These are phyloP conservation scores for Phytophthora nicotianae DNA, from an alignment of 352 stramenopile genomes.

Conservation along the genomic window DNA sequence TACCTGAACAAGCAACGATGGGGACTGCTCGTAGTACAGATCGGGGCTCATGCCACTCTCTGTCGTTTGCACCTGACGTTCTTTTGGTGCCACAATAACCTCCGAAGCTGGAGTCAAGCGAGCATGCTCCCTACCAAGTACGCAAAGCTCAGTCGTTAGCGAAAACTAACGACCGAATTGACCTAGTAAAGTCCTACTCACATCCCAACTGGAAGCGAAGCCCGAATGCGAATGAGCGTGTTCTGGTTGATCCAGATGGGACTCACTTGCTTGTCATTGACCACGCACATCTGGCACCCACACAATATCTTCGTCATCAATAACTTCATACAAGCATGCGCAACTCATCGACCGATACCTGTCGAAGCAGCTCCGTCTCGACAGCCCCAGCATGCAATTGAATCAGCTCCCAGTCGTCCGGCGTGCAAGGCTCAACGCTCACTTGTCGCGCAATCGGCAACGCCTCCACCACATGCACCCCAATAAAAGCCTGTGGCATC, in stretches of 20 bases:
- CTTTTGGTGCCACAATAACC: slow-evolving; percentile 79
- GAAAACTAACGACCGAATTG: too few species aligned
- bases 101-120: slow-evolving; percentile 73
- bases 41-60: slow-evolving; percentile 45
- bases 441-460: slow-evolving; percentile 73
- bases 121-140: slow-evolving; percentile 56
- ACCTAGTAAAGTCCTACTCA: slow-evolving; percentile 31
- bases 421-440: slow-evolving; percentile 83
- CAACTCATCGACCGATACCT: slow-evolving; percentile 50
- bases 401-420: slow-evolving; percentile 92
- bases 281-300: slow-evolving; percentile 73
- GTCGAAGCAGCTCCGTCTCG: slow-evolving; percentile 81
- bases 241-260: slow-evolving; percentile 86
- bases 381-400: slow-evolving; percentile 85
- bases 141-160: background rate
- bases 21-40: slow-evolving; percentile 68
- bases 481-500: slow-evolving; percentile 60
- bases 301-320: background rate
- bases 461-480: slow-evolving; percentile 76
- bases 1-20: slow-evolving; percentile 57
- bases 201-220: slow-evolving; percentile 67
- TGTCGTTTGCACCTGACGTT: slow-evolving; percentile 40
- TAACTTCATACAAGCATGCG: background rate
- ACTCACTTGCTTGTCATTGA: slow-evolving; percentile 86
- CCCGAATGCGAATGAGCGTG: slow-evolving; percentile 71